Evolutionary conservation across 805 yeast genomes (phyloP).

Genomic region (Ogataea pilisensis): DNA sequence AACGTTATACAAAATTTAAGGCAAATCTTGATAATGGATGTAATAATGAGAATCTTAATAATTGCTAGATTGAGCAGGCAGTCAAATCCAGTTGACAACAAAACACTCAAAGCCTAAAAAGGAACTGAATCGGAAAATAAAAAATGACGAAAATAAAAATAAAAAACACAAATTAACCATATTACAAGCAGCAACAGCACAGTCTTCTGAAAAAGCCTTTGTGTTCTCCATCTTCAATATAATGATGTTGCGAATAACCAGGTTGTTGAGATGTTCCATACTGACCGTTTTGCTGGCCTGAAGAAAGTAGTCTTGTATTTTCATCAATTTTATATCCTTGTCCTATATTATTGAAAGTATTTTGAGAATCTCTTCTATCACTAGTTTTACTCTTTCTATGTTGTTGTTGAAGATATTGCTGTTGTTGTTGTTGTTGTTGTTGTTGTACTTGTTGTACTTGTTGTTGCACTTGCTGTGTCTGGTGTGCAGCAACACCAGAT

Average conservation of each 20-base stretch:
- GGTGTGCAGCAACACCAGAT: constrained; percentile 9
- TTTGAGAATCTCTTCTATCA: constrained; percentile 21
- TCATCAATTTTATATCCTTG: constrained; percentile 15
- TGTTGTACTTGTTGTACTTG: constrained; percentile 12
- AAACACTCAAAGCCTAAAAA: not conserved
- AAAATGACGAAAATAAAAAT: not conserved
- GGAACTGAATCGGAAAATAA: not conserved
- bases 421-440: constrained; percentile 13
- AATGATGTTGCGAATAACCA: not conserved
- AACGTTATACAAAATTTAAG: not conserved
- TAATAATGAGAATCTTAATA: too few species aligned
- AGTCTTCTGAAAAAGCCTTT: constrained; percentile 6
- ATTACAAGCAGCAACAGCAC: constrained; percentile 10
- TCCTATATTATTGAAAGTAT: constrained; percentile 8
- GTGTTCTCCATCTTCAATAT: constrained; percentile 6
- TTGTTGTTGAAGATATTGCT: constrained; percentile 14
- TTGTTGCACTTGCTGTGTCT: constrained; percentile 10
- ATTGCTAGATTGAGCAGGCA: too few species aligned
- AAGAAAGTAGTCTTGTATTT: constrained; percentile 13
- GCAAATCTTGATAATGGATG: too few species aligned
- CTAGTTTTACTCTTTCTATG: constrained; percentile 8
- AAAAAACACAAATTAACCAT: not conserved
- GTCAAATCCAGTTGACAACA: not conserved
- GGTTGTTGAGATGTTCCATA: constrained; percentile 1
- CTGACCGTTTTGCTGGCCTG: not conserved